Conservation (phyloP, 2,329 filamentous ascomycete genomes). For the Truncatella angustata region DNA sequence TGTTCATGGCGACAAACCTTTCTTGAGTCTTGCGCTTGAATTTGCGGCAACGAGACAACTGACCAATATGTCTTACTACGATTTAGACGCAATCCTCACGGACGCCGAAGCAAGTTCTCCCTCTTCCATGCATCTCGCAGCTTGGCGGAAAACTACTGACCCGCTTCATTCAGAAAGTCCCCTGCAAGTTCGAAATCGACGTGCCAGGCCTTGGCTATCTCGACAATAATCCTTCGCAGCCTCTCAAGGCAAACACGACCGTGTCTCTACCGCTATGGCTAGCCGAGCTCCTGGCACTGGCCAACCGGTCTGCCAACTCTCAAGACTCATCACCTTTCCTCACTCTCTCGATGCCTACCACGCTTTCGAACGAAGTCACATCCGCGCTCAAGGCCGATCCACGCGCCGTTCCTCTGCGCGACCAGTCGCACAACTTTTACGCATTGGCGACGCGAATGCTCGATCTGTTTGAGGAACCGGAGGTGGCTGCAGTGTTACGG, state of each 20-base stretch:
- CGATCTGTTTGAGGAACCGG: slow-evolving; percentile 81
- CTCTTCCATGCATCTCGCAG: slow-evolving; percentile 7
- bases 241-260: slow-evolving; percentile 77
- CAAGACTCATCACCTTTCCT: slow-evolving; percentile 58
- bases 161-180: slow-evolving; percentile 75
- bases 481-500: slow-evolving; percentile 71
- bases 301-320: slow-evolving; percentile 38
- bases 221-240: slow-evolving; percentile 69
- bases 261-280: slow-evolving; percentile 91
- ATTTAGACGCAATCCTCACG: slow-evolving; percentile 79
- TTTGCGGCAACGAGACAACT: too few relatives aligned
- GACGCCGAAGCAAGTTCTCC: slow-evolving; percentile 65
- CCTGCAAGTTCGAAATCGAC: slow-evolving; percentile 90
- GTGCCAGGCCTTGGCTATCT: slow-evolving; percentile 85
- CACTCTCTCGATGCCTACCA: slow-evolving; percentile 76
- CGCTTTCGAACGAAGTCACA: slow-evolving; percentile 75
- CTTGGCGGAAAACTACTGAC: slow-evolving; percentile 6
- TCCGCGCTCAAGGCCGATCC: slow-evolving; percentile 91
- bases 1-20: background rate
- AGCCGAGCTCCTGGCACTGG: slow-evolving; percentile 85
- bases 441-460: slow-evolving; percentile 80
- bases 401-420: slow-evolving; percentile 77
- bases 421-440: slow-evolving; percentile 86
- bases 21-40: too few relatives aligned
- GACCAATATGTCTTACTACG: slow-evolving; percentile 71